Percentiles rank a stretch among this genome's conserved stretches.
Conservation (phyloP, 371 early-diverging fungal genomes). For the Actinomucor elegans region DNA sequence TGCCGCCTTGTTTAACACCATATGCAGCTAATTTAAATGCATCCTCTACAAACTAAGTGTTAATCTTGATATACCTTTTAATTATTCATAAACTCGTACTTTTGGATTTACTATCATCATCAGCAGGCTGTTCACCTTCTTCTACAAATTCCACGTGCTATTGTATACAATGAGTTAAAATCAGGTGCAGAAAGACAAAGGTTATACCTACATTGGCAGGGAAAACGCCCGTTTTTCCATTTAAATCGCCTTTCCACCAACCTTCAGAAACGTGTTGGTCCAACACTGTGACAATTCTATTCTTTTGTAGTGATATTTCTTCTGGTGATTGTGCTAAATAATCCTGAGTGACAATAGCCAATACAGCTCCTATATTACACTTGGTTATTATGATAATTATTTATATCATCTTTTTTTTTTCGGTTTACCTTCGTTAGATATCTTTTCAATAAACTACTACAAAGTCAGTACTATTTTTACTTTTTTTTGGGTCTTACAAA, state of each 20-base stretch:
- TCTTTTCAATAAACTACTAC: slow-evolving; percentile 20
- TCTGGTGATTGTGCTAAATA: slow-evolving; percentile 63
- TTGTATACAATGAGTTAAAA: background rate
- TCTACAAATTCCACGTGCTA: slow-evolving; percentile 27
- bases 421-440: slow-evolving; percentile 8
- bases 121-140: background rate
- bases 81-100: slow-evolving; percentile 4
- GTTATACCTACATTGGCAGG: slow-evolving; percentile 53
- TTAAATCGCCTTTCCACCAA: slow-evolving; percentile 65
- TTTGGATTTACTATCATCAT: slow-evolving; percentile 15
- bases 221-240: slow-evolving; percentile 57
- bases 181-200: background rate
- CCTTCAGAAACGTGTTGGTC: slow-evolving; percentile 57
- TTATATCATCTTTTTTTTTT: background rate
- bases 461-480: slow-evolving; percentile 6
- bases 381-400: background rate
- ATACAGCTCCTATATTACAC: slow-evolving; percentile 18
- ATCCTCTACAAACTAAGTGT: background rate
- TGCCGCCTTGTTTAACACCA: slow-evolving; percentile 81
- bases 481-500: too few species aligned
- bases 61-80: background rate
- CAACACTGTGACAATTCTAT: slow-evolving; percentile 63
- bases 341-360: slow-evolving; percentile 58
- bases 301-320: slow-evolving; percentile 61
- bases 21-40: slow-evolving; percentile 68